These are phyloP conservation scores for Cylindrotheca fusiformis DNA, from an alignment of 108 stramenopile genomes.

Conservation along the genomic window DNA sequence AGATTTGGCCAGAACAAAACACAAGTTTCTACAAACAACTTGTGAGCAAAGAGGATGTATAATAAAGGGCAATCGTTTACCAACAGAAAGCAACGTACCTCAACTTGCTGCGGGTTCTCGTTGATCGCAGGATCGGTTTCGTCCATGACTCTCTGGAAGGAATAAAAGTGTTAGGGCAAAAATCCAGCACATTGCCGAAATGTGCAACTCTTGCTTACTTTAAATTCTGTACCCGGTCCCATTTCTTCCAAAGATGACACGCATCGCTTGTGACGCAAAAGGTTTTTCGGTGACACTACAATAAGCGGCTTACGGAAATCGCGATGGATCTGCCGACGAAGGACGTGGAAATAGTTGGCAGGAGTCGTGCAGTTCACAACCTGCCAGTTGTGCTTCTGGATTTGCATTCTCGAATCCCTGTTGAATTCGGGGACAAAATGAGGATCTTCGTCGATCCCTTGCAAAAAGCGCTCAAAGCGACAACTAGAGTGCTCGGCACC, in stretches of 20 bases:
- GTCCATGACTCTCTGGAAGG: conserved; percentile 59
- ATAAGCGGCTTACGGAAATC: conserved; percentile 99
- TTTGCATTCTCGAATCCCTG: conserved; percentile 89
- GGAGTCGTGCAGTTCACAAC: conserved; percentile 97
- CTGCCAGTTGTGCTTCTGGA: conserved; percentile 97
- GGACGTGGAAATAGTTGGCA: conserved; percentile 99
- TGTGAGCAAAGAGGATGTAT: background rate
- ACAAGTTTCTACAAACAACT: conserved; percentile 69
- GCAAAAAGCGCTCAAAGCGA: conserved; percentile 97
- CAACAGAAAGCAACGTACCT: conserved; percentile 39
- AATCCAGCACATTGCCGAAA: background rate
- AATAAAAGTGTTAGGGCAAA: background rate
- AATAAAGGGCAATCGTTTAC: background rate
- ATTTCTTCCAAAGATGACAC: conserved; percentile 90
- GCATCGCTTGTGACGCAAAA: conserved; percentile 88
- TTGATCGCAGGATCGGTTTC: conserved; percentile 75
- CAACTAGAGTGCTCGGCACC: conserved; percentile 98
- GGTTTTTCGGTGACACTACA: conserved; percentile 95
- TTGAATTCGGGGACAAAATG: conserved; percentile 90
- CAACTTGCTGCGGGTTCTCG: conserved; percentile 78
- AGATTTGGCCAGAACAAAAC: conserved; percentile 96
- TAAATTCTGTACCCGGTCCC: conserved; percentile 89
- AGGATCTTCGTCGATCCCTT: conserved; percentile 95
- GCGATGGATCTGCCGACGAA: conserved; percentile 97
- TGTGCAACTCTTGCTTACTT: conserved; percentile 12